Percentiles rank a stretch among this genome's conserved stretches.
phyloP scores from a whole-genome alignment of 495 filamentous ascomycete species.

The Oidiodendron maius region DNA sequence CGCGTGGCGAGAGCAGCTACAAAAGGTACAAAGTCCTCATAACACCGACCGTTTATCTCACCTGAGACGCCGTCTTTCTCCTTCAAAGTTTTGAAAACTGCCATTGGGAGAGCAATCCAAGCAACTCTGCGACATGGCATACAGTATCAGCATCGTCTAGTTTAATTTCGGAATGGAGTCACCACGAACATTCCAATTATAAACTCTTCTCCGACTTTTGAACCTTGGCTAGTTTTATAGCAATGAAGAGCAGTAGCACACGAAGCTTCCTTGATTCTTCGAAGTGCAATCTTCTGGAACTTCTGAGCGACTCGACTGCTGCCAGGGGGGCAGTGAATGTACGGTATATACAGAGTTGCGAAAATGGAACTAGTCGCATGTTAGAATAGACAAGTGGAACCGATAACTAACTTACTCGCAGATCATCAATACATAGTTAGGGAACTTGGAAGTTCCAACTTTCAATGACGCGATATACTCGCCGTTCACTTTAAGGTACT shows the following conservation, averaged over 20 bases:
- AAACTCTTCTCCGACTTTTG: background rate
- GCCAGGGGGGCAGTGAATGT: background rate
- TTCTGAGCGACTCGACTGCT: background rate
- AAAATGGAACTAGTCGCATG: background rate
- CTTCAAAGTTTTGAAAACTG: background rate
- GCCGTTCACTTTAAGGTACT: background rate
- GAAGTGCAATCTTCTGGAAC: background rate
- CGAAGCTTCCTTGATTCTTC: background rate
- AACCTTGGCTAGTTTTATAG: background rate
- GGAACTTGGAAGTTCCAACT: background rate
- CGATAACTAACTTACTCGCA: background rate
- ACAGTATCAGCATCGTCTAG: background rate
- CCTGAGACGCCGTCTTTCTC: background rate
- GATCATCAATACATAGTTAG: background rate
- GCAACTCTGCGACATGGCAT: background rate
- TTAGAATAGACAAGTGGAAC: background rate
- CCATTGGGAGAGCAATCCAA: slow-evolving; percentile 1
- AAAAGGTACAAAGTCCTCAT: slow-evolving; percentile 1
- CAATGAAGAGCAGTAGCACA: background rate
- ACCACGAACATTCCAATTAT: background rate
- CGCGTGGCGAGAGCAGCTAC: background rate
- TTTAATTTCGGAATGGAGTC: background rate
- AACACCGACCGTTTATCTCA: background rate
- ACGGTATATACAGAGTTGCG: background rate
- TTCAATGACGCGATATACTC: background rate